Evolutionary conservation across 345 rosid species (phyloP), one percentile per base, ranked within the genome.

Genomic region (Rhodamnia argentea): DNA sequence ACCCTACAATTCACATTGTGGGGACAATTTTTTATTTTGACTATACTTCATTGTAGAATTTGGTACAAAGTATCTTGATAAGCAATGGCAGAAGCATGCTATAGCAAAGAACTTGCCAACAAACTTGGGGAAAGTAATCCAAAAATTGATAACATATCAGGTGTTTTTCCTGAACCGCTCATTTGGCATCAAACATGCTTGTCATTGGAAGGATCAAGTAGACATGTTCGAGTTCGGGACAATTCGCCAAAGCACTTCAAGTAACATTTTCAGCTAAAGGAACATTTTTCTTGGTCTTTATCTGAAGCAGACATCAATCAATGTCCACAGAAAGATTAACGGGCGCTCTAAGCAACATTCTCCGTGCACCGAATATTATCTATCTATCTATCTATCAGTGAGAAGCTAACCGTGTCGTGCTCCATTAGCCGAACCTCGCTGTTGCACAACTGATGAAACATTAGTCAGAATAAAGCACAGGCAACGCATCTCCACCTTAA

Each of bases 291-390:
- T 32, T 32, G 78, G 13, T 64, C 42, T 70, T 18, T 18, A 16
- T 70, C 18, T 32, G 24, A 10, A 0, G 13, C 78, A 70, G 0
- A 40, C 10, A 23, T 32, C 37, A 37, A 70, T 0, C 44, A 70
- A 70, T 70, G 78, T 32, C 78, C 78, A 0, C 24, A 0, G 47
- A 70, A 37, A 32, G 23, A 70, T 70, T 70, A 18, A 32, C 7
- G 24, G 24, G 24, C 44, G 44, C 78, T 64, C 78, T 16, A 16
- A 70, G 1, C 78, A 70, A 0, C 78, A 70, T 70, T 70, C 78
- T 9, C 47, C 24, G 2, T 70, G 24, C 47, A 32, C 42, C 24
- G 12, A 70, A 18, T 32, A 32, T 7, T 32, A 32, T 64, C 10
- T 32, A 29, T 62, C 75, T 29, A 20, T 62, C 22, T 18, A 64